Evolutionary conservation across 129 eudicot genomes (phyloP).

Genomic region (Arctium lappa): DNA sequence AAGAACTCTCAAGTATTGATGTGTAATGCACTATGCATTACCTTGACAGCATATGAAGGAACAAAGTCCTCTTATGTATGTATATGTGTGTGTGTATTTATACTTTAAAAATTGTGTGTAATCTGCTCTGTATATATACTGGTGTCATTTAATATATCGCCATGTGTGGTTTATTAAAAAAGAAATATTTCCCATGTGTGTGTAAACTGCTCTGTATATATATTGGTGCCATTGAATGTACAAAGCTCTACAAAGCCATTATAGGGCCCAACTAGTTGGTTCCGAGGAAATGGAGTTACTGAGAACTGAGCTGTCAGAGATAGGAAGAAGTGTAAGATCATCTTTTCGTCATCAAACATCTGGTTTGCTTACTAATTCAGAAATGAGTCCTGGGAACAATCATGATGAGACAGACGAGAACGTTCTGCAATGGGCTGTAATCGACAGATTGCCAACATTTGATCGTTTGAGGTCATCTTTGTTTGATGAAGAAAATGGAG

Average conservation of each 20-base stretch:
- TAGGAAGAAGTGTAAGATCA: conserved; percentile 32
- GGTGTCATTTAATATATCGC: background rate
- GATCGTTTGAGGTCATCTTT: conserved; percentile 34
- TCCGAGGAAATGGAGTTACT: conserved; percentile 24
- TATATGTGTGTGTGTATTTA: background rate
- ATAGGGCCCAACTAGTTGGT: conserved; percentile 20
- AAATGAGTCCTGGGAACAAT: background rate
- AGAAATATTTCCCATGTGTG: background rate
- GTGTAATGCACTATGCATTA: conserved; percentile 6
- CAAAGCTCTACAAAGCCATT: conserved; percentile 10
- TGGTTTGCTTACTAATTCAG: conserved; percentile 18
- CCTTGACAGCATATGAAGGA: conserved; percentile 5
- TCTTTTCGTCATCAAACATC: conserved; percentile 21
- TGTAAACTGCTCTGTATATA: background rate
- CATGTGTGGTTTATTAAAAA: background rate
- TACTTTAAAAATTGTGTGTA: background rate
- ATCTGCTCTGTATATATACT: background rate
- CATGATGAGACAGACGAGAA: conserved; percentile 24
- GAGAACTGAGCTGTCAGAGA: conserved; percentile 30
- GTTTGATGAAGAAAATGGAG: conserved; percentile 27
- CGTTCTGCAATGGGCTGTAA: conserved; percentile 36
- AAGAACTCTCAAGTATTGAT: background rate
- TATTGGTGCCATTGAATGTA: background rate
- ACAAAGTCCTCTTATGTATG: background rate
- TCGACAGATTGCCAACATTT: conserved; percentile 35